These are phyloP conservation scores for Epichloe amarillans DNA, from an alignment of 2,329 filamentous ascomycete species.

Conservation along the genomic window DNA sequence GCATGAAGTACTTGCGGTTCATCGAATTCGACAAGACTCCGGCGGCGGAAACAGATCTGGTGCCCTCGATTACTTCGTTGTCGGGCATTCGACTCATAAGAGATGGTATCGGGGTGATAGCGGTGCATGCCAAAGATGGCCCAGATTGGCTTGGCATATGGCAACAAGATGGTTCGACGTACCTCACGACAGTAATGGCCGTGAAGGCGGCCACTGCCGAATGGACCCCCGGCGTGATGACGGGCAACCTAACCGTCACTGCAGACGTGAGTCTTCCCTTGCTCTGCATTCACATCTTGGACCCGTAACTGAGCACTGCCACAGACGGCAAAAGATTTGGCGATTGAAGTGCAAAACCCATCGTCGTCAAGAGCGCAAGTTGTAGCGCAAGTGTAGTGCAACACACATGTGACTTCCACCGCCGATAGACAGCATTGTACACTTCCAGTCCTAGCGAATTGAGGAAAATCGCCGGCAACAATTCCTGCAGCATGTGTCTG, in stretches of 20 bases:
- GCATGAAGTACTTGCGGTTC: constrained; percentile 5
- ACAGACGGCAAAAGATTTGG: constrained; percentile 11
- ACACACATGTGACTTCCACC: no score
- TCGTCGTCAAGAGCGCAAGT: background rate
- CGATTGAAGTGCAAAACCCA: constrained; percentile 7
- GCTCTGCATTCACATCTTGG: background rate
- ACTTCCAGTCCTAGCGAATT: no score
- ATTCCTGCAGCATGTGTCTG: no score
- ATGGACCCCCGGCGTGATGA: background rate
- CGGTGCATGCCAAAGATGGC: constrained; percentile 5
- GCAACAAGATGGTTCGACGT: constrained; percentile 3
- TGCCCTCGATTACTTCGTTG: background rate
- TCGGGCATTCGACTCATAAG: constrained; percentile 4
- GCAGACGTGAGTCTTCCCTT: constrained; percentile 5
- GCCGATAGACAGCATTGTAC: no score
- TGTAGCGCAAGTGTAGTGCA: background rate
- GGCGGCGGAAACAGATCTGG: background rate
- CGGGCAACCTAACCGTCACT: constrained; percentile 2
- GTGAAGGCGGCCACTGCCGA: constrained; percentile 1
- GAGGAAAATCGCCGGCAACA: no score
- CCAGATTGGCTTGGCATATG: constrained; percentile 4
- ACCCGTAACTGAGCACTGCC: background rate
- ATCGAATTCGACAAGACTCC: constrained; percentile 4
- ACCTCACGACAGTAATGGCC: background rate
- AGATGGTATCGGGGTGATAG: constrained; percentile 4